Conservation (phyloP, 75 land plant species). For the Cupressus sempervirens region DNA sequence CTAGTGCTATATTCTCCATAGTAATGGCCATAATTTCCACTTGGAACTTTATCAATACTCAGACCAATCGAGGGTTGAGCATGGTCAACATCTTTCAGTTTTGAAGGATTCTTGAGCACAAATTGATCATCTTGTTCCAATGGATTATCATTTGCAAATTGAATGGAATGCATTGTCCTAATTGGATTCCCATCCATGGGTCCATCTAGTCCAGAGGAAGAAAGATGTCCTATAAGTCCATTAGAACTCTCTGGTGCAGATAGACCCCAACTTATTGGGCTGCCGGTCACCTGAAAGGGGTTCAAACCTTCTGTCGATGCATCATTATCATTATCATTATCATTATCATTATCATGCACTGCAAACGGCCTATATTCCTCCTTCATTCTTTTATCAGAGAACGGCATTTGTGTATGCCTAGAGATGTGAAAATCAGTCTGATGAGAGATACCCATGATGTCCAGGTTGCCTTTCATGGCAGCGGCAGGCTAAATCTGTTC, state of each 20-base stretch:
- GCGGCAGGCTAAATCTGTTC: not conserved
- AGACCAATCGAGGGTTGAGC: not conserved
- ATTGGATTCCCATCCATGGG: conserved; percentile 4
- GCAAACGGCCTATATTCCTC: not conserved
- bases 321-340: not conserved
- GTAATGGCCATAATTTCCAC: not conserved
- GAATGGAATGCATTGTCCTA: not conserved
- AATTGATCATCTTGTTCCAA: not conserved
- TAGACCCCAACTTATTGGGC: conserved; percentile 7
- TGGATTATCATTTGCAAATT: not conserved
- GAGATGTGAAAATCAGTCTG: conserved; percentile 7
- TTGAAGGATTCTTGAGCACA: conserved; percentile 8
- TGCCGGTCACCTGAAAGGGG: not conserved
- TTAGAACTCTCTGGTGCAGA: not conserved
- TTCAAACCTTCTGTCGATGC: not conserved
- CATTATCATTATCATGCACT: not conserved
- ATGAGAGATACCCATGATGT: conserved; percentile 3
- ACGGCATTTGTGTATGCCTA: not conserved
- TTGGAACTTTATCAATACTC: not conserved
- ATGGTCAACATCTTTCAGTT: not conserved
- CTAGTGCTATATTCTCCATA: not conserved
- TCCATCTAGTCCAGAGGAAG: not conserved
- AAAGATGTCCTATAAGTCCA: not conserved
- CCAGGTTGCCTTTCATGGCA: conserved; percentile 9
- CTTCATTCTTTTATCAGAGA: conserved; percentile 9